phyloP scores from a whole-genome alignment of 2,329 filamentous ascomycete species.

The Pleurostoma richardsiae region DNA sequence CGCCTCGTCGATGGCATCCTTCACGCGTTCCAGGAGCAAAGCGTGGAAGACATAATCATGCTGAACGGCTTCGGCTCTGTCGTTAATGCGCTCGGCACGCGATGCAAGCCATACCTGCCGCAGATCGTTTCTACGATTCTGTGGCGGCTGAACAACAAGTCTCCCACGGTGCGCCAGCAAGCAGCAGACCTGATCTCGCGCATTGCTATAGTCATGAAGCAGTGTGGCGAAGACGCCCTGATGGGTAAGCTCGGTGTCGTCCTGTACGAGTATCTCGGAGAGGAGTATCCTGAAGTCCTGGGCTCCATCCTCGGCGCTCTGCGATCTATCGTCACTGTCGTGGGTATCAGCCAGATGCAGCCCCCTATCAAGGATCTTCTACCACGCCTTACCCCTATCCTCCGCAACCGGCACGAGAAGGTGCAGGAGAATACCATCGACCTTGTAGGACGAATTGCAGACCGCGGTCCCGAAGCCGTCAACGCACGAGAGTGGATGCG shows the following conservation, averaged over 20 bases:
- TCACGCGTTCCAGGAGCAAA: constrained; percentile 96
- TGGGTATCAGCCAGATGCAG: constrained; percentile 97
- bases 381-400: constrained; percentile 91
- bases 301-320: constrained; percentile 94
- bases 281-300: constrained; percentile 96
- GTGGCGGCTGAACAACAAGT: constrained; percentile 97
- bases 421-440: constrained; percentile 99
- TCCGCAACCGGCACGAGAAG: constrained; percentile 97
- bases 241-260: constrained; percentile 95
- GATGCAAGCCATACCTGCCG: constrained; percentile 93
- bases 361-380: constrained; percentile 95
- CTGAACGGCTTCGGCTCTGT: constrained; percentile 97
- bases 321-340: constrained; percentile 93
- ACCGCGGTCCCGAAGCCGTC: constrained; percentile 92
- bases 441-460: constrained; percentile 93
- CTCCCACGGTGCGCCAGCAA: constrained; percentile 91
- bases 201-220: constrained; percentile 98
- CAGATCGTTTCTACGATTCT: constrained; percentile 97
- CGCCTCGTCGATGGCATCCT: constrained; percentile 92
- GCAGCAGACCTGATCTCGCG: constrained; percentile 94
- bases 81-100: constrained; percentile 86
- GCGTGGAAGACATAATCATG: constrained; percentile 91
- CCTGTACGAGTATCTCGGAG: constrained; percentile 95
- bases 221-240: constrained; percentile 91
- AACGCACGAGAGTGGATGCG: constrained; percentile 99